Base-by-base conservation (phyloP, 2,329 filamentous ascomycete genomes). In the Samsoniella hepiali region DNA sequence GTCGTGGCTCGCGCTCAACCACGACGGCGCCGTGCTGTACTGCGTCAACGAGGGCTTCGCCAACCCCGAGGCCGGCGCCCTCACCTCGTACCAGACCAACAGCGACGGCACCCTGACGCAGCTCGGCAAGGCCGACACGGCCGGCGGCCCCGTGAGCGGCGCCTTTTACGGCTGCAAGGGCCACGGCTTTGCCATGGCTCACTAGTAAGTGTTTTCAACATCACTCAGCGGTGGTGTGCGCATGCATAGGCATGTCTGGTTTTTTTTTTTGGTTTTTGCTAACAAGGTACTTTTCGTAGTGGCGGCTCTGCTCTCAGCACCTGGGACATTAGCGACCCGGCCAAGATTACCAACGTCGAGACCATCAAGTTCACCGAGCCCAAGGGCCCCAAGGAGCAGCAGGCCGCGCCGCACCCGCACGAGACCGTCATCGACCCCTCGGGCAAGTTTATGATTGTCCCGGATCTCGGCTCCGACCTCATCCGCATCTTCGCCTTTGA, bases 361-460 rank as follows among this genome's bases (percentile, higher is more conserved):
- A 73, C 74, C 59, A 69, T 76, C 63, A 74, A 72, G 1, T 84
- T 77, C 70, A 73, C 71, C 10, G 69, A 72, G 8, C 74, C 77
- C 4, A 77, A 78, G 1, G 69, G 77, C 40, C 71, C 76, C 61
- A 71, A 76, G 2, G 71, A 74, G 5, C 82, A 84, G 58, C 85
- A 90, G 73, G 78, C 83, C 49, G 77, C 80, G 7, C 77, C 87
- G 3, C 86, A 88, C 70, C 87, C 87, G 22, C 88, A 91, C 73
- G 76, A 88, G 70, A 81, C 84, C n/a, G 72, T 89, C 58, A 71
- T 88, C 40, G 88, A 91, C 71, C 88, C 88, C 7, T 88, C 84
- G 2, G 83, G 82, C 6, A 69, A 78, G n/a, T 91, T 83, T 72
- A 69, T 90, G 34, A 69, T 90, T 9, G 81, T 86, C 9, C 87